Conservation (phyloP, 2,329 filamentous ascomycete species). For the Pseudonectria buxi region DNA sequence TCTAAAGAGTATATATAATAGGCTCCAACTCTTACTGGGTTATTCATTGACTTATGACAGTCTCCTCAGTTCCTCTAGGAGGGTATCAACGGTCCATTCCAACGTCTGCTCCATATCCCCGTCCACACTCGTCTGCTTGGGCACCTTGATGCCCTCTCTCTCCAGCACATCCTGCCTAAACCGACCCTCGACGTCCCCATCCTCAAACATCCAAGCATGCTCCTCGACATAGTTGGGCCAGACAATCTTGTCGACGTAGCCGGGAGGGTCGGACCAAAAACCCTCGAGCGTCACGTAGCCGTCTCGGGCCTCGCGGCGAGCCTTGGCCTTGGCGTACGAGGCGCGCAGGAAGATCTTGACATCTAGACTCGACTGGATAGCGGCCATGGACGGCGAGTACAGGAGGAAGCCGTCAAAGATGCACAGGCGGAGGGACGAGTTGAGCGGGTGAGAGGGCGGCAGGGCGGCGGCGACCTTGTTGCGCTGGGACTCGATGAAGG, state of each 20-base stretch:
- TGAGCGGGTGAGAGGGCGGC: constrained; percentile 34
- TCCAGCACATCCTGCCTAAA: constrained; percentile 41
- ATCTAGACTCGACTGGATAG: constrained; percentile 58
- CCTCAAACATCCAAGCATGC: constrained; percentile 73
- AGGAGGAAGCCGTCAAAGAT: constrained; percentile 87
- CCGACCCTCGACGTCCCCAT: constrained; percentile 57
- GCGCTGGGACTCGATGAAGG: constrained; percentile 40
- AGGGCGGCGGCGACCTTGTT: constrained; percentile 42
- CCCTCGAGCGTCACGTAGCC: constrained; percentile 80
- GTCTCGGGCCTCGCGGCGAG: constrained; percentile 58
- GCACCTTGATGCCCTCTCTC: constrained; percentile 41
- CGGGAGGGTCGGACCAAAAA: constrained; percentile 92
- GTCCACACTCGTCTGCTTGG: constrained; percentile 40
- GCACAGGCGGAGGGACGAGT: constrained; percentile 45
- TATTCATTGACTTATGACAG: constrained; percentile 6
- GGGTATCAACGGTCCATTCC: constrained; percentile 59
- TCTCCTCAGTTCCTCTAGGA: constrained; percentile 44
- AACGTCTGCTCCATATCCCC: constrained; percentile 56
- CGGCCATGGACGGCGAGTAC: constrained; percentile 52
- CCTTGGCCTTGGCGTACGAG: constrained; percentile 55
- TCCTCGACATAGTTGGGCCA: constrained; percentile 89
- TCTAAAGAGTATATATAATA: neutral
- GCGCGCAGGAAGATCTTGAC: constrained; percentile 73
- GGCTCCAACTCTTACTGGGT: neutral
- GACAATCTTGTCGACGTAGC: constrained; percentile 88